Base-by-base conservation (phyloP, 1,284 basidiomycete species). In the Tilletia setariae region DNA sequence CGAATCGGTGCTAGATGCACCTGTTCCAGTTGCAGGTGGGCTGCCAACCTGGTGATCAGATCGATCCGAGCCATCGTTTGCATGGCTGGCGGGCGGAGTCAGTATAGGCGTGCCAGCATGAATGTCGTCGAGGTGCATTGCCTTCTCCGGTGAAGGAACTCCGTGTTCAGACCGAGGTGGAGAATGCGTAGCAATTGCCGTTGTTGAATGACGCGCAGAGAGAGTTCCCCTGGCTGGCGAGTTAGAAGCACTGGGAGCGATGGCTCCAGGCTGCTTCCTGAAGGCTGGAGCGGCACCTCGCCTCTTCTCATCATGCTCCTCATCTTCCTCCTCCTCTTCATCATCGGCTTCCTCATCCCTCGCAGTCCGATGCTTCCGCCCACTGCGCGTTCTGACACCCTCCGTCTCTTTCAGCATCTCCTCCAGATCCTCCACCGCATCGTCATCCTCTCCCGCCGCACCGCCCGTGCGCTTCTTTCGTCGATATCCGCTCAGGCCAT, bases 311-410 rank as follows among this genome's bases (percentile, higher is more conserved):
- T 40, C 8, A 4, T 61, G 30, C 30, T 13, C 28, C 56, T 61
- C 51, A 16, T 56, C 21, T 56, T 56, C 51, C 25, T 56, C 56
- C n/a, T 61, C 56, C 28, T 35, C 30, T 30, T 61, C 56, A 16
- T 61, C 56, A 30, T 42, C 21, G 16, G 42, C 64, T n/a, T 49
- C 56, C 19, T 44, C 35, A 49, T 59, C 44, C 11, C 64, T 25
- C 9, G 56, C 56, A 2, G 32, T 40, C 13, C 32, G 56, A 35
- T 61, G 56, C 16, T 61, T 61, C 15, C 56, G 56, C 19, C 78
- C 77, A 63, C 74, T 77, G 21, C 77, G 66, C 6, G 77, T 79
- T 47, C 76, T 70, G 3, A 79, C 73, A n/a, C 77, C 77, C 44
- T 78, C 78, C 30, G 56, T 61, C 56, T 61, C 56, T 30, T 61